Evolutionary conservation across 805 yeast species (phyloP), one percentile per base, ranked within the genome.

Genomic region (Starmera amethionina): DNA sequence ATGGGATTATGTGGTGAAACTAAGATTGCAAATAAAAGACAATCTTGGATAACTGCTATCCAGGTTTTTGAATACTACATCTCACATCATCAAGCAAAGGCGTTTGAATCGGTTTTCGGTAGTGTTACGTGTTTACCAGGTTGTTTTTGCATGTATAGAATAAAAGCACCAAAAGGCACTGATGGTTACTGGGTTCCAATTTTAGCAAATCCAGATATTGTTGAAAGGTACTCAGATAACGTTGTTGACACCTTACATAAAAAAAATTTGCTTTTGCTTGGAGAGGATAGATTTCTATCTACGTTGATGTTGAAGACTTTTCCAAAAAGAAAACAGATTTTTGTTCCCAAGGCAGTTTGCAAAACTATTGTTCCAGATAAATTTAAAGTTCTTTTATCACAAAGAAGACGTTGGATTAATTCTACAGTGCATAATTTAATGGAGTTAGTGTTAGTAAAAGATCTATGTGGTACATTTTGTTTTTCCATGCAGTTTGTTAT

Each of bases 1-100:
- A 88, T 88, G 95, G 97, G 96, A 3, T 66, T 88, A 35, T 88
- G 97, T 69, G 97, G 97, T 38, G 97, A 88, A 58, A 88, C 97
- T 0, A 87, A 85, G 59, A 88, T 88, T 51, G 75, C 94, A 5
- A 88, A 88, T 60, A 88, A 88, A 58, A 58, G 71, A 3, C 79
- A 75, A 44, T 75, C 88, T 12, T 88, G 96, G 95, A 95, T 87
- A 13, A 85, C 96, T 1, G 82, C 85, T 32, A 88, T 88, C 54
- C 97, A 88, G 64, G 96, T 88, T 25, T 88, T 88, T 59, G 96
- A 88, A 54, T 88, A 88, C 59, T 88, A 80, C 61, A 84, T 88
- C 46, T 87, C 96, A 5, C 96, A 88, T 62, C 97, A 88, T 63
- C 95, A 85, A 57, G 78, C 96, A 1, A 88, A 88, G 60, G 95